Base-by-base conservation (phyloP, 495 filamentous ascomycete species). In the Hypoxylon lienhwacheense region DNA sequence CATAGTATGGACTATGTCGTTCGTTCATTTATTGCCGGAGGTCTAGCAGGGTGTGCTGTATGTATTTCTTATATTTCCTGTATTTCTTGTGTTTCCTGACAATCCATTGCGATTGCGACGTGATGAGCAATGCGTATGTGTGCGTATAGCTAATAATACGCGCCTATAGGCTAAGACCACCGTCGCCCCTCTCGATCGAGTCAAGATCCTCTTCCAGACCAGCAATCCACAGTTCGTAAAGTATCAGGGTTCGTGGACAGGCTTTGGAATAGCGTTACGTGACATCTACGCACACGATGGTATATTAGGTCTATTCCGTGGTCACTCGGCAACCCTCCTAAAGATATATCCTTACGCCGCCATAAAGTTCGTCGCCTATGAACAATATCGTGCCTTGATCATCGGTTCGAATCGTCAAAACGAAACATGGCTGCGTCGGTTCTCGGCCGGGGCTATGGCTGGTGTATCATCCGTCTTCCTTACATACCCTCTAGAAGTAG, bases 161-260 rank as follows among this genome's bases (percentile, higher is more conserved):
- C 19, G 10, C 33, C 8, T 40, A 29, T 50, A 96, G 90, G 93
- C 89, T 57, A 98, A 98, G 78, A 96, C 92, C 0, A 76, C 95
- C 12, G 95, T 98, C 10, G 93, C 89, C 19, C 93, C 93, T 25
- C 88, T 98, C 46, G 93, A 98, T 74, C 85, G 93, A 34, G 93
- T 98, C 65, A 98, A 98, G 70, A 98, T 98, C 67, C 86, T 98
- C 41, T 97, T 98, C 76, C 93, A 98, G 72, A 85, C 93, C 43
- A 88, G 87, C 49, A 96, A 91, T 66, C 93, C 93, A 3, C 86
- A 95, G 60, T 98, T 95, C 67, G 77, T 85, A 21, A 95, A 93
- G 72, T 97, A 97, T 68, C 83, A 87, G 0, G 88, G 91, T 31
- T 88, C 83, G 26, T 97, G 91, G 89, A 77, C 78, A 53, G 93